These are phyloP conservation scores for Emmonsia crescens DNA, from an alignment of 2,329 filamentous ascomycete species.

Conservation along the genomic window DNA sequence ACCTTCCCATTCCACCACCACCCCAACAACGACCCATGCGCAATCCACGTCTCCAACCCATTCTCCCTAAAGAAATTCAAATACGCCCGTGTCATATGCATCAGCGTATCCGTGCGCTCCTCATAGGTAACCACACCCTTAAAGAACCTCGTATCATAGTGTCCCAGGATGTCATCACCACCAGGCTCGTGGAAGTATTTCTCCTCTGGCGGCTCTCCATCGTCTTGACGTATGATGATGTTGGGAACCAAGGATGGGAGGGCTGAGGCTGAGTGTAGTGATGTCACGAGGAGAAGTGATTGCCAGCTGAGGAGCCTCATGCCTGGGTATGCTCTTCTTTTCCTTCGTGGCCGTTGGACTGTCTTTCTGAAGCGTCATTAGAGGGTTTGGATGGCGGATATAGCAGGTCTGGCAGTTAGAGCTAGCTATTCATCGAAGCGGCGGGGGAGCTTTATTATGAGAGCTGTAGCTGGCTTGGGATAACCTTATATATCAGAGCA, in stretches of 20 bases:
- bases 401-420: no score
- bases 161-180: conserved; percentile 48
- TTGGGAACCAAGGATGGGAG: background rate
- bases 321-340: background rate
- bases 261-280: background rate
- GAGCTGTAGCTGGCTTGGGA: no score
- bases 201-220: conserved; percentile 18
- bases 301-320: background rate
- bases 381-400: background rate
- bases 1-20: conserved; percentile 77
- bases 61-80: conserved; percentile 53
- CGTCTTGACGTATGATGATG: background rate
- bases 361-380: background rate
- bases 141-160: conserved; percentile 68
- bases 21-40: conserved; percentile 70
- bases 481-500: no score
- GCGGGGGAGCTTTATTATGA: no score
- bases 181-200: conserved; percentile 62
- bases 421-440: no score
- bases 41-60: conserved; percentile 71
- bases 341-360: background rate
- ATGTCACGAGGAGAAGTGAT: background rate
- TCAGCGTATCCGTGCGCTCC: conserved; percentile 54
- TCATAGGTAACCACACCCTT: conserved; percentile 52
- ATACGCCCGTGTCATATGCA: conserved; percentile 63